Percentiles rank a stretch among this genome's conserved stretches.
phyloP scores from a whole-genome alignment of 2,329 filamentous ascomycete genomes.

The Teratosphaeria viscida region DNA sequence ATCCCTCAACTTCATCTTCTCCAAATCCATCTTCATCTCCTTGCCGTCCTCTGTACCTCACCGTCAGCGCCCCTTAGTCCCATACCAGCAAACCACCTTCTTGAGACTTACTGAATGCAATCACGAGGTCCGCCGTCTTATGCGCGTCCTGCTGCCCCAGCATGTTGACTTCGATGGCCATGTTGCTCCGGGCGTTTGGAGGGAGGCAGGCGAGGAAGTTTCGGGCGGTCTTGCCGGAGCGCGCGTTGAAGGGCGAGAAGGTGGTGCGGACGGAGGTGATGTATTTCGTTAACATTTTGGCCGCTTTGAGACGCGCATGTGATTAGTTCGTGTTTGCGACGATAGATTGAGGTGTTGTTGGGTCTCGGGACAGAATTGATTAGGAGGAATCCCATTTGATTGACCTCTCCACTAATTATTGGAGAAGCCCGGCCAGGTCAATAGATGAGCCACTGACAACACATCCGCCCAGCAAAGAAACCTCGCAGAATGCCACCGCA shows the following conservation, averaged over 20 bases:
- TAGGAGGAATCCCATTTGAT: not conserved
- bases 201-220: conserved; percentile 81
- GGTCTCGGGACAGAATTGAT: too few species aligned
- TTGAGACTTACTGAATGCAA: not conserved
- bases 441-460: not conserved
- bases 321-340: too few species aligned
- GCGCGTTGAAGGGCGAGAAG: conserved; percentile 84
- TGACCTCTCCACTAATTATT: not conserved
- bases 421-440: too few species aligned
- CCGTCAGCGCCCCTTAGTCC: conserved; percentile 1
- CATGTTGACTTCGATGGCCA: conserved; percentile 69
- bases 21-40: conserved; percentile 71
- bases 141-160: conserved; percentile 56
- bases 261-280: conserved; percentile 73
- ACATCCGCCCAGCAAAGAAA: not conserved
- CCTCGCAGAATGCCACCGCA: too few species aligned
- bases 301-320: not conserved
- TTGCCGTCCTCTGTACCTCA: conserved; percentile 71
- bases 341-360: too few species aligned
- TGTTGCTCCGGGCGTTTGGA: conserved; percentile 60
- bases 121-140: conserved; percentile 52
- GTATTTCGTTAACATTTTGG: conserved; percentile 71
- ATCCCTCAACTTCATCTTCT: conserved; percentile 73
- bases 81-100: not conserved
- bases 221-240: conserved; percentile 65